phyloP scores from a whole-genome alignment of 2,329 filamentous ascomycete genomes.

The Claviceps sorghi region DNA sequence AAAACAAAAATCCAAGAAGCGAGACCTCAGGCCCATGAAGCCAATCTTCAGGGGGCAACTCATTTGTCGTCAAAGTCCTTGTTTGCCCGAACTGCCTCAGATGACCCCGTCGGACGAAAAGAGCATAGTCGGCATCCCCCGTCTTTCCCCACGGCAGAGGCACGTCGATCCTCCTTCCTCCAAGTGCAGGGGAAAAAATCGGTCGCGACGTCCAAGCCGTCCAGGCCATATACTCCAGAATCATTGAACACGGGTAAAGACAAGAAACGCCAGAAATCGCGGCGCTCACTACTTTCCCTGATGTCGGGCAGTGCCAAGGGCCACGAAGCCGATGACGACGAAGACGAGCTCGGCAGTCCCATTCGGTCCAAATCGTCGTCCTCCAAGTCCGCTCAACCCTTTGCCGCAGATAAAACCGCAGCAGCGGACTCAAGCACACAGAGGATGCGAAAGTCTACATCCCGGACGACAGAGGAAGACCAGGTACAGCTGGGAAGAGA shows the following conservation, averaged over 20 bases:
- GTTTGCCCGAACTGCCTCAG: not conserved
- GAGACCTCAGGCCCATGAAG: not conserved
- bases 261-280: conserved; percentile 1
- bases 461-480: conserved; percentile 15
- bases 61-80: not conserved
- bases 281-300: conserved; percentile 3
- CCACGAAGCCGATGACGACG: conserved; percentile 1
- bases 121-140: not conserved
- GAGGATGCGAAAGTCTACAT: conserved; percentile 16
- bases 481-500: conserved; percentile 15
- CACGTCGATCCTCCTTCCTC: not conserved
- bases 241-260: not conserved
- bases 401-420: conserved; percentile 8
- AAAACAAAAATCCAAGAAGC: not conserved
- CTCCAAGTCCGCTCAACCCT: conserved; percentile 5
- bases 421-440: conserved; percentile 3
- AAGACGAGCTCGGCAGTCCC: conserved; percentile 1
- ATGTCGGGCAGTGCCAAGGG: not conserved
- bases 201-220: not conserved
- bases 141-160: not conserved
- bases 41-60: not conserved
- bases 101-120: not conserved
- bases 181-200: not conserved
- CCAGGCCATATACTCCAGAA: not conserved
- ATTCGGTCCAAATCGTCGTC: conserved; percentile 7